These are phyloP conservation scores for Oryza brachyantha DNA, from an alignment of 176 grass and related monocot genomes.

Conservation along the genomic window DNA sequence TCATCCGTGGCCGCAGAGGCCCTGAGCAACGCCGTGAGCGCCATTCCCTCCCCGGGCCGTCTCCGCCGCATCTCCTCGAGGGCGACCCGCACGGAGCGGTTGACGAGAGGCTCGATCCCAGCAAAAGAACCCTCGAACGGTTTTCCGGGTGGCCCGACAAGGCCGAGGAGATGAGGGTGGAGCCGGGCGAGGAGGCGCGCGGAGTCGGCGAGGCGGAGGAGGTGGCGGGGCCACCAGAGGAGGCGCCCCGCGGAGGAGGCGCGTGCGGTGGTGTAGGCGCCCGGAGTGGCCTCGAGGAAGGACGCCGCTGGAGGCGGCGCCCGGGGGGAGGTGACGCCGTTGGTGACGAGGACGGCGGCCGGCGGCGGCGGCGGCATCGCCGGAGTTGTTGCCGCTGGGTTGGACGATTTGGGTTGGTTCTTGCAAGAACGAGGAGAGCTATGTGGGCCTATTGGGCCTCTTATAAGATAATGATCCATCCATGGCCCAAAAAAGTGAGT, in stretches of 20 bases:
- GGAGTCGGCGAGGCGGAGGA: constrained; percentile 64
- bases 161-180: constrained; percentile 54
- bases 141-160: neutral
- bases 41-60: constrained; percentile 21
- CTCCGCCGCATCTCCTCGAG: constrained; percentile 31
- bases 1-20: constrained; percentile 1
- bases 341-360: constrained; percentile 45
- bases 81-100: constrained; percentile 45
- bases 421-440: neutral
- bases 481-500: no score
- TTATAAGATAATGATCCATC: no score
- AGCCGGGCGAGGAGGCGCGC: constrained; percentile 39
- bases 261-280: constrained; percentile 83
- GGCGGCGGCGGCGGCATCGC: constrained; percentile 12
- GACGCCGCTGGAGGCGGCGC: constrained; percentile 45
- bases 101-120: constrained; percentile 22
- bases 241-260: constrained; percentile 41
- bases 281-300: constrained; percentile 64
- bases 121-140: neutral
- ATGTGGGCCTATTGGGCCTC: no score
- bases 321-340: constrained; percentile 44
- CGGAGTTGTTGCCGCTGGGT: neutral
- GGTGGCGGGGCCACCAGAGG: constrained; percentile 80
- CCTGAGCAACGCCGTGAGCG: constrained; percentile 61
- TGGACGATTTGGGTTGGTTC: neutral